Conservation (phyloP, 2,329 filamentous ascomycete species). For the Mycosphaerella arachidis region DNA sequence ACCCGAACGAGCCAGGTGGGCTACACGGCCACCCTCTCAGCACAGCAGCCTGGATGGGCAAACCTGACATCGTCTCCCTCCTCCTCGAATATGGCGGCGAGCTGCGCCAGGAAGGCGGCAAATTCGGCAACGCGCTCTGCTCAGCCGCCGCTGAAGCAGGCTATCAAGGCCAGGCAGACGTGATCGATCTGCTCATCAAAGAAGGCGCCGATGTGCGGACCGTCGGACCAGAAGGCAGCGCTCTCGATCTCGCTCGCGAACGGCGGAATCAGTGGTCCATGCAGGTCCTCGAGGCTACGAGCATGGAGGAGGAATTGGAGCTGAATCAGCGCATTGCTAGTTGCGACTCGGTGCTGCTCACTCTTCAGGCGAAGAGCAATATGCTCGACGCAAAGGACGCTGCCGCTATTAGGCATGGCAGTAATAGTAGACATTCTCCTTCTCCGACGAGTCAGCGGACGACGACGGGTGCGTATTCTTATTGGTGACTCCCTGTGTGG, state of each 20-base stretch:
- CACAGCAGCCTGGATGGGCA: conserved; percentile 24
- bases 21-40: conserved; percentile 21
- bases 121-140: conserved; percentile 28
- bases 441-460: not conserved
- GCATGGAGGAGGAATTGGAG: not conserved
- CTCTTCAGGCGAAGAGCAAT: conserved; percentile 14
- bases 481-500: not conserved
- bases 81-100: conserved; percentile 27
- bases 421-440: not conserved
- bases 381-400: not conserved
- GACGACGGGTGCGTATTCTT: not conserved
- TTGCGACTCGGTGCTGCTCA: conserved; percentile 17
- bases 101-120: conserved; percentile 17
- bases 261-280: conserved; percentile 12
- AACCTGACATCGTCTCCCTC: conserved; percentile 20
- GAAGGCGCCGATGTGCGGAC: conserved; percentile 27
- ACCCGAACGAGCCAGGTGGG: conserved; percentile 20
- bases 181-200: conserved; percentile 5
- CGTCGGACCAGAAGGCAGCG: conserved; percentile 13
- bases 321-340: conserved; percentile 13
- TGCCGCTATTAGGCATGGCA: not conserved
- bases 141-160: conserved; percentile 37
- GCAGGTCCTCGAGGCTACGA: conserved; percentile 25
- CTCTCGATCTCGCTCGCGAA: conserved; percentile 7
- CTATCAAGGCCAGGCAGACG: conserved; percentile 13